A percentile compares a stretch with the other conserved stretches of the same genome.
Evolutionary conservation across 1,139 yeast genomes (phyloP).

Genomic region (Debaryomyces sp.): DNA sequence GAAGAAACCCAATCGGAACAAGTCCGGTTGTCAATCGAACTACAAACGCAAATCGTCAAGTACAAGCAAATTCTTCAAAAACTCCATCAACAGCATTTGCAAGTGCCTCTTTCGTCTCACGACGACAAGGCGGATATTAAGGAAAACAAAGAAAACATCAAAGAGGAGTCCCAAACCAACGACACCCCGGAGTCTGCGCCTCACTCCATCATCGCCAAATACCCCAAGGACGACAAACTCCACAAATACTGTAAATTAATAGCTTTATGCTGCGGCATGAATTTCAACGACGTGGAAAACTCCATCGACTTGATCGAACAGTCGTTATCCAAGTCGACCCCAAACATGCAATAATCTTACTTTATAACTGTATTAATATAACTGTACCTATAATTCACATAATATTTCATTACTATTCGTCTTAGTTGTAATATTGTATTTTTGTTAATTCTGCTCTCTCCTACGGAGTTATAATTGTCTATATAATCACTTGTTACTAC

Average conservation of each 20-base stretch:
- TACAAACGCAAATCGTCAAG: constrained; percentile 2
- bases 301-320: constrained; percentile 49
- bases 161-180: constrained; percentile 2
- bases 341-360: constrained; percentile 6
- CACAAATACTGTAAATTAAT: constrained; percentile 47
- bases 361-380: constrained; percentile 5
- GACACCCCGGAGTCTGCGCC: neutral
- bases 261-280: constrained; percentile 50
- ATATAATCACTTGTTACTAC: no score
- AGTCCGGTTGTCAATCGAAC: constrained; percentile 1
- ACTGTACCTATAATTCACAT: constrained; percentile 1
- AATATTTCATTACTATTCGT: no score
- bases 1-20: neutral
- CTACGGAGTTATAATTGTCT: no score
- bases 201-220: constrained; percentile 17
- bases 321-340: constrained; percentile 26
- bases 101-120: neutral
- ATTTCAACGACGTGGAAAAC: constrained; percentile 41
- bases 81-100: neutral
- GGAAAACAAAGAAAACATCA: constrained; percentile 10
- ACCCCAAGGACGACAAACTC: constrained; percentile 37
- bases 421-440: no score
- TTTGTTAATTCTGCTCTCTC: no score
- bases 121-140: neutral
- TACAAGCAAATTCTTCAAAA: neutral